These are phyloP conservation scores for Aspergillus fructus DNA, from an alignment of 2,329 filamentous ascomycete genomes.

Conservation along the genomic window DNA sequence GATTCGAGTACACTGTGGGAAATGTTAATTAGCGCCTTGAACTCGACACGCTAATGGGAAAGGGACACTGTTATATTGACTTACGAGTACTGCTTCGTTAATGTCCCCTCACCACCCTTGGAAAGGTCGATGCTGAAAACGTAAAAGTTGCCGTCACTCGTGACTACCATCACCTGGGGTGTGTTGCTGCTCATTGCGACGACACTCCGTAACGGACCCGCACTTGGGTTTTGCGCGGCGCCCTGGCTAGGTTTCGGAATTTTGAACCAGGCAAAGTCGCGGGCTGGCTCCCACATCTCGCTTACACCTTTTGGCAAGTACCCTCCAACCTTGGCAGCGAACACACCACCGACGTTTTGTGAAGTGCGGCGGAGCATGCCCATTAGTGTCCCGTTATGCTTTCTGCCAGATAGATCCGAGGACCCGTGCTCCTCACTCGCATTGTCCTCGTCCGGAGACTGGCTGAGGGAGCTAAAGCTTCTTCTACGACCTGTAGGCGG, in stretches of 20 bases:
- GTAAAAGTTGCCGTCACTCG: constrained; percentile 91
- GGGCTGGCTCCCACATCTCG: constrained; percentile 93
- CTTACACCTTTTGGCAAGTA: constrained; percentile 92
- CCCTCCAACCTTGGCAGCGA: constrained; percentile 84
- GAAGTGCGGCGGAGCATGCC: constrained; percentile 92
- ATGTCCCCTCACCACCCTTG: constrained; percentile 84
- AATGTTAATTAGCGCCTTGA: neutral
- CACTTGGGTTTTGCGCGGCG: constrained; percentile 35
- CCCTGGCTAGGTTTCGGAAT: constrained; percentile 65
- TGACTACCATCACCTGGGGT: constrained; percentile 97
- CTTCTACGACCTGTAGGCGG: constrained; percentile 26
- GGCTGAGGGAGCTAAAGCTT: constrained; percentile 27
- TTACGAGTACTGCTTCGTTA: constrained; percentile 92
- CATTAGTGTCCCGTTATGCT: constrained; percentile 74
- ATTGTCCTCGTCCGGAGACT: constrained; percentile 33
- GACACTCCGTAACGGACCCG: constrained; percentile 75
- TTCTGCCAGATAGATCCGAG: constrained; percentile 39
- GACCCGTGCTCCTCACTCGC: constrained; percentile 27
- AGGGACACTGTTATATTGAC: constrained; percentile 37
- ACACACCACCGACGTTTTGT: constrained; percentile 84
- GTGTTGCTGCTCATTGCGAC: constrained; percentile 95
- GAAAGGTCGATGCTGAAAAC: constrained; percentile 95
- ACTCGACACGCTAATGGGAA: constrained; percentile 14
- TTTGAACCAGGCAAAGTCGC: constrained; percentile 96
- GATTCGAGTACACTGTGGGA: constrained; percentile 42